Conservation (phyloP, 2,329 filamentous ascomycete species). For the Leptographium radiaticola region DNA sequence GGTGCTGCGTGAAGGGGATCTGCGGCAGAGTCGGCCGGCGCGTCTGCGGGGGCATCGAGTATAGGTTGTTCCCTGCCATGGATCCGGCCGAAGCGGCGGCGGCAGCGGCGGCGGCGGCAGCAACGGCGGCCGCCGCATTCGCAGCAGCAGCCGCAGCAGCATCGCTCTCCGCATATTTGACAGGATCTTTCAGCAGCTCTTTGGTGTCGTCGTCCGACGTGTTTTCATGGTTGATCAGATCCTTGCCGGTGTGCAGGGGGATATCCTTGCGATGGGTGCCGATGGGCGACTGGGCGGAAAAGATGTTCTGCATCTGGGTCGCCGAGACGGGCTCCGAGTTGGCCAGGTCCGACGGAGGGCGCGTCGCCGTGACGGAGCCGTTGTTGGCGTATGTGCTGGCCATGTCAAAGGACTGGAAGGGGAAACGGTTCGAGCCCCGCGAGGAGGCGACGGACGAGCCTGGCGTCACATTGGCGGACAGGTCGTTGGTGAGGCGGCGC, state of each 20-base stretch:
- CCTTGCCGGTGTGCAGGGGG: conserved; percentile 50
- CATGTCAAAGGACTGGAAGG: conserved; percentile 48
- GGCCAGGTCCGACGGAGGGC: conserved; percentile 33
- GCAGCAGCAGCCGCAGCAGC: conserved; percentile 17
- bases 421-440: conserved; percentile 38
- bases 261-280: conserved; percentile 54
- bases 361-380: conserved; percentile 19
- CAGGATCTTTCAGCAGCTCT: conserved; percentile 57
- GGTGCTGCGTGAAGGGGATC: conserved; percentile 43
- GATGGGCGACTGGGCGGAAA: conserved; percentile 62
- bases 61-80: conserved; percentile 12
- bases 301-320: conserved; percentile 45
- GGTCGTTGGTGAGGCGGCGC: conserved; percentile 14
- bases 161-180: conserved; percentile 62
- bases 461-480: conserved; percentile 15
- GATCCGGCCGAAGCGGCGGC: not conserved
- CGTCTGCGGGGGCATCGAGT: not conserved
- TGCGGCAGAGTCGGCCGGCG: conserved; percentile 62
- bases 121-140: not conserved
- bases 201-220: conserved; percentile 60
- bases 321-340: conserved; percentile 35
- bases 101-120: not conserved
- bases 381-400: conserved; percentile 40
- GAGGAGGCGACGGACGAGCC: conserved; percentile 30
- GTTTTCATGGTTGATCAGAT: conserved; percentile 56